These are phyloP conservation scores for Schizophyllum amplum DNA, from an alignment of 1,284 basidiomycete species.

Conservation along the genomic window DNA sequence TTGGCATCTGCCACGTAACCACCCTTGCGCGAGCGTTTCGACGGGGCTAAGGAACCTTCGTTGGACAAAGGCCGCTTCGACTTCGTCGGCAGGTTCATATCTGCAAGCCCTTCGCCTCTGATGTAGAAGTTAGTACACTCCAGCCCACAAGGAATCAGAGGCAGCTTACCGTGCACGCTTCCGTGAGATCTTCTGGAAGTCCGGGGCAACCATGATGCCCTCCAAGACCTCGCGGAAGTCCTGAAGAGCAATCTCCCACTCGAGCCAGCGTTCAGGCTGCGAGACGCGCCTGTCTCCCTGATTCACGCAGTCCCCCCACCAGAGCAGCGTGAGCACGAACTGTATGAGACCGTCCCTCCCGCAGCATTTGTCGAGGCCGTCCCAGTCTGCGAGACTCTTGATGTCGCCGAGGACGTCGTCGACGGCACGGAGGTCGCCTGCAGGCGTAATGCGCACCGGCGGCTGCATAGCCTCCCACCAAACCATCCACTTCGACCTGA, in stretches of 20 bases:
- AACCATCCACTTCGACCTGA: neutral
- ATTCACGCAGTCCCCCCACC: neutral
- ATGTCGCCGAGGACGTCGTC: neutral
- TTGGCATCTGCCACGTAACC: too few species aligned
- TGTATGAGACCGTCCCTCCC: neutral
- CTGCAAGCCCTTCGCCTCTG: too few species aligned
- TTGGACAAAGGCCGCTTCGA: too few species aligned
- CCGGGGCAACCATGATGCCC: neutral
- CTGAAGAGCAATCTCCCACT: neutral
- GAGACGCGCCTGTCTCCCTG: too few species aligned
- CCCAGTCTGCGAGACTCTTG: neutral
- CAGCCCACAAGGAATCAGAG: too few species aligned
- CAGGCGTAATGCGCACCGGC: neutral
- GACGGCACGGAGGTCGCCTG: neutral
- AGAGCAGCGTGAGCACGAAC: neutral
- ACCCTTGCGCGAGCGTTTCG: too few species aligned
- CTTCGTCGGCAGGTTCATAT: too few species aligned
- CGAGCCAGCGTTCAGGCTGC: neutral
- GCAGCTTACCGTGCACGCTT: neutral
- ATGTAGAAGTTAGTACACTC: too few species aligned
- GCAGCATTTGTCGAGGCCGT: neutral
- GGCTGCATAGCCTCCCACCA: neutral
- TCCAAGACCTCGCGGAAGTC: neutral
- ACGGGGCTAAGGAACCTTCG: too few species aligned
- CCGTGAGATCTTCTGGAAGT: neutral